Conservation (phyloP, 2,329 filamentous ascomycete genomes). For the Zymoseptoria brevis region DNA sequence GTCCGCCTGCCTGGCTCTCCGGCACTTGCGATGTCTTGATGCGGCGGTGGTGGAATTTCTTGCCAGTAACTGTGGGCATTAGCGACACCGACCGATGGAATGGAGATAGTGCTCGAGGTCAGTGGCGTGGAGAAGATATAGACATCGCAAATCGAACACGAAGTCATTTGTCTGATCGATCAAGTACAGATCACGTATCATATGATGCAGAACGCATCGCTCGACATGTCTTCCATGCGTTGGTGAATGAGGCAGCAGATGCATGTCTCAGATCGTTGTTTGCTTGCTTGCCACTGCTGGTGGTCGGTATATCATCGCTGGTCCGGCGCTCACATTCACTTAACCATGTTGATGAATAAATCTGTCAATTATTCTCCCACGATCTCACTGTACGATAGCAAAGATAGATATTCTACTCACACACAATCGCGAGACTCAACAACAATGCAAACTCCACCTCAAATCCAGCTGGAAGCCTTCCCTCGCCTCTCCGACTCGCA, state of each 20-base stretch:
- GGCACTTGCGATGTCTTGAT: too few relatives aligned
- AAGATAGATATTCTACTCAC: neutral
- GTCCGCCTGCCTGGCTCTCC: too few relatives aligned
- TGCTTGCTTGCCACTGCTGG: neutral
- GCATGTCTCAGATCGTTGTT: neutral
- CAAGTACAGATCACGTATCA: neutral
- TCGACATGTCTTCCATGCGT: neutral
- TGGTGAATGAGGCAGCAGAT: neutral
- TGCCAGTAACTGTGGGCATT: too few relatives aligned
- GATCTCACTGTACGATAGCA: neutral
- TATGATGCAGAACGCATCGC: neutral
- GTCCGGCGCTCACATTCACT: neutral
- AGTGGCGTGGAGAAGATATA: too few relatives aligned
- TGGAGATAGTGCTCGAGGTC: too few relatives aligned
- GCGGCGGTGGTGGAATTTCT: too few relatives aligned
- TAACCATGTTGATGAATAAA: neutral
- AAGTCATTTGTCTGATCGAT: neutral
- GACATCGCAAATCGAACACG: neutral
- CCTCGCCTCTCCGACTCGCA: neutral
- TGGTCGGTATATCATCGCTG: neutral
- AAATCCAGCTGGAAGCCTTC: neutral
- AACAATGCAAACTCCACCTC: neutral
- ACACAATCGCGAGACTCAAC: neutral
- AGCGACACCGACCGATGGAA: too few relatives aligned
- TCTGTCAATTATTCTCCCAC: neutral